A percentile compares a stretch with the other conserved stretches of the same genome.
phyloP scores from a whole-genome alignment of 345 rosid genomes.

The Psidium guajava region DNA sequence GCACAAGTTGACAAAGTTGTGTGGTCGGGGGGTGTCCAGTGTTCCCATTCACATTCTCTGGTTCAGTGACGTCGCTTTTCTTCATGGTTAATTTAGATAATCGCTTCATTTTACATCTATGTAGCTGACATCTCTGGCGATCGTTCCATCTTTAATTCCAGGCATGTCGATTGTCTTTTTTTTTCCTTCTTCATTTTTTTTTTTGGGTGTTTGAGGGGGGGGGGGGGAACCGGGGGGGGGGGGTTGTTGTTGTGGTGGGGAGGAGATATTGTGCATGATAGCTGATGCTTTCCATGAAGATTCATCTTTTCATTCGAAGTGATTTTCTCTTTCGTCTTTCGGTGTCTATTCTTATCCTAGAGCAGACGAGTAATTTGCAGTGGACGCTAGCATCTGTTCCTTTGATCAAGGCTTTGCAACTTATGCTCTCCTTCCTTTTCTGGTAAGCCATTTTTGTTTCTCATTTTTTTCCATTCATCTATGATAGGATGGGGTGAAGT shows the following conservation, averaged over 20 bases:
- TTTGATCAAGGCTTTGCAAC: constrained; percentile 81
- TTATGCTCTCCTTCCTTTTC: constrained; percentile 75
- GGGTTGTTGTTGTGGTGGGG: too few relatives aligned
- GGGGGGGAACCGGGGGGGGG: neutral
- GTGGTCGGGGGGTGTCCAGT: neutral
- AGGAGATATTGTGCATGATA: neutral
- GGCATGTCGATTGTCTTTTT: neutral
- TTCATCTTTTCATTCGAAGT: neutral
- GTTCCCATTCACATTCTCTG: neutral
- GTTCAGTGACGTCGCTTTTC: neutral
- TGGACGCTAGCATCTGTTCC: constrained; percentile 84
- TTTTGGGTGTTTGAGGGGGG: too few relatives aligned
- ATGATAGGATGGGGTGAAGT: neutral
- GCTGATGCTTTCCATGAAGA: neutral
- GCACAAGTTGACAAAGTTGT: neutral
- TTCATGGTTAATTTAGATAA: neutral
- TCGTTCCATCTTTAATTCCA: neutral
- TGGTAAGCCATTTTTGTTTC: constrained; percentile 28
- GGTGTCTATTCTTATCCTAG: constrained; percentile 14
- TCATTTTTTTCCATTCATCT: neutral
- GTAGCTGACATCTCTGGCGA: neutral
- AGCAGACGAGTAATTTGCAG: constrained; percentile 67
- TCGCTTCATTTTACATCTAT: neutral
- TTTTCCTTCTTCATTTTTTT: neutral
- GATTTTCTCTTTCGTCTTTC: neutral